Evolutionary conservation across 2,329 filamentous ascomycete genomes (phyloP), one percentile per base, ranked within the genome.

Genomic region (Pseudogymnoascus destructans): DNA sequence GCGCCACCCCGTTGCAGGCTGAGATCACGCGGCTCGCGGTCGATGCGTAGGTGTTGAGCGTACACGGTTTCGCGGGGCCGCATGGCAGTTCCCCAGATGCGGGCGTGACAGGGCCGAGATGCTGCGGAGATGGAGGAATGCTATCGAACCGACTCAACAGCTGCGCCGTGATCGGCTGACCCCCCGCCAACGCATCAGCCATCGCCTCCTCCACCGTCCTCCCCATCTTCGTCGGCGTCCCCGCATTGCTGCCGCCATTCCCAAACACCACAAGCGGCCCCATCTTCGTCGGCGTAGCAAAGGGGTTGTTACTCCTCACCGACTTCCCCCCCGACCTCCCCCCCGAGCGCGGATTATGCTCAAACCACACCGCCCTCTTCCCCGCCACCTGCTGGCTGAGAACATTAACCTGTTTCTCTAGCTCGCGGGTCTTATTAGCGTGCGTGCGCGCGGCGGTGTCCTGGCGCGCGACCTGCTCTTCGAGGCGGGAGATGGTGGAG

Each of bases 321-420:
- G 61, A n/a, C 13, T 11, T 42, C 4, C 38, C 38, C 10, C 2
- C 19, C 17, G 38, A 42, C 10, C 40, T 6, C 3, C 40, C 40
- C 40, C 40, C 40, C 2, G 40, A 46, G 5, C 36, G 38, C 0
- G 62, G 61, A 27, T 66, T 59, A 2, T 58, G 33, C 4, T 63
- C 62, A 23, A 65, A 36, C 66, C 66, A 67, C 3, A 65, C 27
- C 11, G 62, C 60, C 11, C 63, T 58, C 57, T 65, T 66, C 2
- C 60, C 61, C 6, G 35, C 25, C 2, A 61, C 42, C 25, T 62
- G 61, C 55, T 62, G 56, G 3, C 40, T 9, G 3, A 55, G 52
- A 2, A 55, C 52, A 3, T 9, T 10, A 21, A 55, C 10, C 30
- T 36, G 52, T 3, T 15, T 35, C 30, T 33, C 52, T 13, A 55